A percentile compares a stretch with the other conserved stretches of the same genome.
These are phyloP conservation scores for Aegilops longissima DNA, from an alignment of 176 grass and related monocot species.

Conservation along the genomic window DNA sequence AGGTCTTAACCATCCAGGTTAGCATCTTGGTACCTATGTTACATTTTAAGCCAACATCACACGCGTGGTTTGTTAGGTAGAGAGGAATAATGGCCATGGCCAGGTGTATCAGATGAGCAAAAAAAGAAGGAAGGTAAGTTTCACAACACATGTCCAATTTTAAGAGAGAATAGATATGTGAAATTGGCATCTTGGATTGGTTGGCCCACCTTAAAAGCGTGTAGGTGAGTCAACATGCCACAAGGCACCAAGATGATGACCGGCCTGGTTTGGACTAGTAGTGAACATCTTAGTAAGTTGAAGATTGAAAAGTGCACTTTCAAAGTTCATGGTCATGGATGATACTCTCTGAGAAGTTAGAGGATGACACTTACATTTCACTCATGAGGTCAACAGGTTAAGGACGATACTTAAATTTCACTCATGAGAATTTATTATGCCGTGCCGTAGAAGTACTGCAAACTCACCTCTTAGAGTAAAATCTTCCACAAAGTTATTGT, in stretches of 20 bases:
- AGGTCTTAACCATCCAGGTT: background rate
- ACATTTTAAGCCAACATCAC: background rate
- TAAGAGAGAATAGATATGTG: too few species aligned
- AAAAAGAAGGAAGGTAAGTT: too few species aligned
- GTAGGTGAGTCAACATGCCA: background rate
- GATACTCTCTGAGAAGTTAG: background rate
- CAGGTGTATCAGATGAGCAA: too few species aligned
- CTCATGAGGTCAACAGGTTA: background rate
- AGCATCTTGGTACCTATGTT: background rate
- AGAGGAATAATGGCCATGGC: too few species aligned
- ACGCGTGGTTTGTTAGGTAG: background rate
- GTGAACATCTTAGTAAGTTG: background rate
- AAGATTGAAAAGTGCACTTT: background rate
- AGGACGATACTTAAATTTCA: background rate
- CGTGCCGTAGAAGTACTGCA: background rate
- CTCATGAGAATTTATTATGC: background rate
- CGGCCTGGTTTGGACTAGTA: background rate
- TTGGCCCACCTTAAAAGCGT: too few species aligned
- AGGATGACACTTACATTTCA: background rate
- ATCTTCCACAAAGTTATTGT: conserved; percentile 75
- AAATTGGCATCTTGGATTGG: too few species aligned
- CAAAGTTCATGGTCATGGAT: background rate
- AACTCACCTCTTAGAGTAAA: conserved; percentile 67
- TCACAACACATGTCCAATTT: too few species aligned
- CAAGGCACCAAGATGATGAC: background rate